Base-by-base conservation (phyloP, 2,329 filamentous ascomycete genomes). In the Scortechinia acanthostroma region DNA sequence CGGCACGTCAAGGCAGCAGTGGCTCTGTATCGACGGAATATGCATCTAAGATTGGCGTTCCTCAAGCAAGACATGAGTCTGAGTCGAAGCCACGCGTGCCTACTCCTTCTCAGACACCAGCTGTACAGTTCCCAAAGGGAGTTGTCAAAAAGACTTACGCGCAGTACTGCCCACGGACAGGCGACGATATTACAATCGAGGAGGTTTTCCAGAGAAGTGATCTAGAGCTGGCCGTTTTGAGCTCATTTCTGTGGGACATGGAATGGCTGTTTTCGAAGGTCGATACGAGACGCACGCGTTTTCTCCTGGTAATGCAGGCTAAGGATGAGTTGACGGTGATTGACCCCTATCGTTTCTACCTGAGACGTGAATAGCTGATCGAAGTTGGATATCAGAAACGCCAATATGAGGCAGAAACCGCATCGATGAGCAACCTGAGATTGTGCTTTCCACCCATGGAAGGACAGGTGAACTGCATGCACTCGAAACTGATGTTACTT, bases 401-500 rank as follows among this genome's bases (percentile, higher is more conserved):
- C 71, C 73, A 74, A 63, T 55, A 65, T 28, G 61, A 64, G 20
- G 76, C 77, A 59, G 63, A 60, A 23, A 60, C 57, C 21, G 76
- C 74, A 47, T 68, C 68, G 10, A 76, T 76, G 16, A 51, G 55
- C n/a, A 66, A 74, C 43, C 35, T 40, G 10, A 71, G 77, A 17
- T 83, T 83, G 46, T 90, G 88, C 58, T 95, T 97, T 57, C 91
- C 91, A 15, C 75, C 76, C 2, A 91, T 96, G 87, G 70, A 79
- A 33, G 77, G 80, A 2, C 35, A 40, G 35, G 70, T 77, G 4
- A 84, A 82, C 20, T 82, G 75, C 54, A 95, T 97, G 90, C 93
- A 97, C 62, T 95, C 89, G 43, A 97, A 98, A 59, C 70, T 97
- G 37, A 91, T 95, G 75, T 65, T 97, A 1, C 72, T 97, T n/a